These are phyloP conservation scores for Mallotus nudiflorus DNA, from an alignment of 345 rosid species.

Conservation along the genomic window DNA sequence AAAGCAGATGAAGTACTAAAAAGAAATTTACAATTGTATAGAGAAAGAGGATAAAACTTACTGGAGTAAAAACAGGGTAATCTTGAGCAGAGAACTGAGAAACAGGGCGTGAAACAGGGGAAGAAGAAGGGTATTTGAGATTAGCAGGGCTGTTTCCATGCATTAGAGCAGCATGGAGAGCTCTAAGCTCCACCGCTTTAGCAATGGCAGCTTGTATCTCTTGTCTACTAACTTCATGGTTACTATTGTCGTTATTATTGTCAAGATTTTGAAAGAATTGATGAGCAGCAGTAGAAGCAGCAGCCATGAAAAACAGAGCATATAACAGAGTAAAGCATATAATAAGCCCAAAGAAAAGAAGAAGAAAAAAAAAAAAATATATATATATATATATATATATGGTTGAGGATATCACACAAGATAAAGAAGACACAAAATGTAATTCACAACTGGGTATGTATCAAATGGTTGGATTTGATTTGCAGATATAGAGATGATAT, in stretches of 20 bases:
- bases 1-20: background rate
- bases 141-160: slow-evolving; percentile 65
- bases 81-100: slow-evolving; percentile 77
- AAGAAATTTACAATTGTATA: background rate
- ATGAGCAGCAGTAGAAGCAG: slow-evolving; percentile 34
- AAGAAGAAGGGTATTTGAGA: slow-evolving; percentile 50
- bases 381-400: background rate
- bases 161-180: slow-evolving; percentile 76
- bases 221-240: slow-evolving; percentile 44
- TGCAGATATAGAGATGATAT: slow-evolving; percentile 43
- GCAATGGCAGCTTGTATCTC: slow-evolving; percentile 86
- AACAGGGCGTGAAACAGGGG: slow-evolving; percentile 62
- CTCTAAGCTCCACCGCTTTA: slow-evolving; percentile 79
- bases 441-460: slow-evolving; percentile 24
- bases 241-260: slow-evolving; percentile 21
- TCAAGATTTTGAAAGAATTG: slow-evolving; percentile 43
- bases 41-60: slow-evolving; percentile 31
- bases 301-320: slow-evolving; percentile 55
- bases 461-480: slow-evolving; percentile 38
- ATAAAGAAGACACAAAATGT: slow-evolving; percentile 1
- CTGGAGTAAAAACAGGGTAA: slow-evolving; percentile 96
- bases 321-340: slow-evolving; percentile 32
- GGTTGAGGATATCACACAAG: background rate
- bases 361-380: background rate
- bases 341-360: slow-evolving; percentile 22